These are phyloP conservation scores for Kwoniella europaea DNA, from an alignment of 768 basidiomycete genomes.

Conservation along the genomic window DNA sequence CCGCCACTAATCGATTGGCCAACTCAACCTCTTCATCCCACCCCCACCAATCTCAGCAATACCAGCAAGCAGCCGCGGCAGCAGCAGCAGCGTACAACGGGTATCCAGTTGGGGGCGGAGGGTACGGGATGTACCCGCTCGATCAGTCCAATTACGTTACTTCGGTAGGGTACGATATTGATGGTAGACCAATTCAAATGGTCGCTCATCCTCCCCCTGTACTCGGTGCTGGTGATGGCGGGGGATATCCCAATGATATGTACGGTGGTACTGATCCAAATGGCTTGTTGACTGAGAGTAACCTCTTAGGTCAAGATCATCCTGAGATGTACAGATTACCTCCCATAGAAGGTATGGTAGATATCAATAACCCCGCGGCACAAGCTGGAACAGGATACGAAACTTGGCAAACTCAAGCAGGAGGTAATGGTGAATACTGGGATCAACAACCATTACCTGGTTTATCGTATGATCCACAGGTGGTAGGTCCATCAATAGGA, in stretches of 20 bases:
- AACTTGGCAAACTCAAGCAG: constrained; percentile 8
- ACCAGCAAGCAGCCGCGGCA: background rate
- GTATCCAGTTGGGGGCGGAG: background rate
- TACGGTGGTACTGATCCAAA: constrained; percentile 7
- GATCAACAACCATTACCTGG: constrained; percentile 10
- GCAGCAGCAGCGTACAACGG: background rate
- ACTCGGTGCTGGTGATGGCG: background rate
- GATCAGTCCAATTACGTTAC: constrained; percentile 12
- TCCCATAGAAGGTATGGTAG: constrained; percentile 31
- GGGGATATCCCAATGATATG: constrained; percentile 8
- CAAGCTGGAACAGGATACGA: constrained; percentile 12
- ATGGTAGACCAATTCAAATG: constrained; percentile 31
- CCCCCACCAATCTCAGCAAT: background rate
- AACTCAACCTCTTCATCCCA: constrained; percentile 21
- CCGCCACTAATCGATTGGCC: constrained; percentile 19
- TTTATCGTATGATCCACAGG: background rate
- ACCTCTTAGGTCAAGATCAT: background rate
- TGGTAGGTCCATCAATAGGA: background rate
- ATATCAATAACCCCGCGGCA: background rate
- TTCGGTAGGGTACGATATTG: constrained; percentile 38
- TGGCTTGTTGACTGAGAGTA: background rate
- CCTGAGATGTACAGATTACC: constrained; percentile 44
- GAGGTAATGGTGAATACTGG: constrained; percentile 18
- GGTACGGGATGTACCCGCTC: constrained; percentile 8
- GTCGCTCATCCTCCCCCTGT: background rate